Conservation (phyloP, 1,284 basidiomycete genomes). For the Farysia itapuensis region DNA sequence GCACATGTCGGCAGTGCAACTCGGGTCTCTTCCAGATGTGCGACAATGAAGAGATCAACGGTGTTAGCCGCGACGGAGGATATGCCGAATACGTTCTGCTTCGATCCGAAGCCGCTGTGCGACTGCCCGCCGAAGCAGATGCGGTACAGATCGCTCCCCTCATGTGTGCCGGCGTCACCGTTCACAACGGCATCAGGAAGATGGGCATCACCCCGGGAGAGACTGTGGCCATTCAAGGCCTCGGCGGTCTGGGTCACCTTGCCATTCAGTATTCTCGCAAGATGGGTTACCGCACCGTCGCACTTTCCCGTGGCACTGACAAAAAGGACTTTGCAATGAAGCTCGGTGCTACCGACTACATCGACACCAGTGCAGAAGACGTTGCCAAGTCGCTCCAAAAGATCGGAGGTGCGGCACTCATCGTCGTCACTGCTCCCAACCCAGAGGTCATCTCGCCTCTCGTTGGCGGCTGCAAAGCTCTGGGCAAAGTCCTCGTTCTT, state of each 20-base stretch:
- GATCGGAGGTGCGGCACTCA: constrained; percentile 61
- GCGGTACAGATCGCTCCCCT: constrained; percentile 62
- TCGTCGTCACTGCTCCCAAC: constrained; percentile 60
- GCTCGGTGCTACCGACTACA: constrained; percentile 61
- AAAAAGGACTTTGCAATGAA: constrained; percentile 60
- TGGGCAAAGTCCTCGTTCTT: constrained; percentile 59
- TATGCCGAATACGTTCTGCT: constrained; percentile 38
- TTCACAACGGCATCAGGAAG: constrained; percentile 61
- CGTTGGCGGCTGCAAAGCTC: constrained; percentile 56
- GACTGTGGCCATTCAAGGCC: constrained; percentile 61
- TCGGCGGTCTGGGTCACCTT: constrained; percentile 62
- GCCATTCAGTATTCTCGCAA: constrained; percentile 58
- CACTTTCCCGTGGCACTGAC: constrained; percentile 52
- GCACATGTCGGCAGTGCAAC: constrained; percentile 52
- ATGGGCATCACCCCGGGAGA: constrained; percentile 55
- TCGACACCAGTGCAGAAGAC: constrained; percentile 50
- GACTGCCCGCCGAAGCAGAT: constrained; percentile 54
- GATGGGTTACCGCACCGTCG: constrained; percentile 60
- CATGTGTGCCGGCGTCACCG: constrained; percentile 61
- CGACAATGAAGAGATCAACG: constrained; percentile 42
- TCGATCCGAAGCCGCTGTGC: constrained; percentile 59
- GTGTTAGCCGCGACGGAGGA: constrained; percentile 47
- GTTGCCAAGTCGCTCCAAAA: constrained; percentile 59
- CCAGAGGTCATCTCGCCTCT: constrained; percentile 56
- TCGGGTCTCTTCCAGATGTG: constrained; percentile 48